These are phyloP conservation scores for Vitis hybrid DNA, from an alignment of 177 flowering plant species.

Conservation along the genomic window DNA sequence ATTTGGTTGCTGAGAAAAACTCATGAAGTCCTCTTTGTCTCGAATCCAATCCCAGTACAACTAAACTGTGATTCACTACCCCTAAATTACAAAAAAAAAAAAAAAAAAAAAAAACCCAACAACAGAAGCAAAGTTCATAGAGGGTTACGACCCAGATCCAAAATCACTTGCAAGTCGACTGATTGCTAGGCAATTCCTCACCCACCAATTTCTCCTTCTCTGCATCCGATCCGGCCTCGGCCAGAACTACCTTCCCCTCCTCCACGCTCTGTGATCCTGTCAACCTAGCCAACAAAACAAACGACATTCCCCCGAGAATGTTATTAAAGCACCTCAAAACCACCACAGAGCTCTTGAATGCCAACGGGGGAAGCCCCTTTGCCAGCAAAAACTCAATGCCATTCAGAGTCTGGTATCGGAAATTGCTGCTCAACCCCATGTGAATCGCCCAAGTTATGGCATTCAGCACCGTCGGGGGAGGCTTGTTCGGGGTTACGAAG, in stretches of 20 bases:
- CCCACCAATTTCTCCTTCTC: constrained; percentile 46
- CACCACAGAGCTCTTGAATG: constrained; percentile 67
- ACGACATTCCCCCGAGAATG: constrained; percentile 81
- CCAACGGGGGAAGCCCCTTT: constrained; percentile 48
- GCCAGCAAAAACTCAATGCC: constrained; percentile 73
- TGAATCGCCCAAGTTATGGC: constrained; percentile 79
- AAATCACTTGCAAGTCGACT: constrained; percentile 10
- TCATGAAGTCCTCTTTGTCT: no score
- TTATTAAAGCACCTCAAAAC: constrained; percentile 70
- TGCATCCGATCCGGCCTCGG: constrained; percentile 21
- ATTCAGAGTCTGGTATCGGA: constrained; percentile 83
- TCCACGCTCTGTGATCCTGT: constrained; percentile 77
- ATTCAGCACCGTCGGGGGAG: constrained; percentile 79
- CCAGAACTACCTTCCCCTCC: constrained; percentile 11
- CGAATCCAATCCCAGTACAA: no score
- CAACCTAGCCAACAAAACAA: constrained; percentile 71
- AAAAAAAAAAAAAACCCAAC: no score
- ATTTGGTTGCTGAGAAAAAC: no score
- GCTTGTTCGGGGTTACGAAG: constrained; percentile 78
- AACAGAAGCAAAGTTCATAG: no score
- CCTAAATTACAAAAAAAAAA: no score
- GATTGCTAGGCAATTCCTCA: constrained; percentile 20
- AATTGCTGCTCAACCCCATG: constrained; percentile 85
- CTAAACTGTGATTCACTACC: no score
- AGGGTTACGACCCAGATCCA: not conserved